phyloP scores from a whole-genome alignment of 352 stramenopile species.

The Phytophthora gonapodyides region DNA sequence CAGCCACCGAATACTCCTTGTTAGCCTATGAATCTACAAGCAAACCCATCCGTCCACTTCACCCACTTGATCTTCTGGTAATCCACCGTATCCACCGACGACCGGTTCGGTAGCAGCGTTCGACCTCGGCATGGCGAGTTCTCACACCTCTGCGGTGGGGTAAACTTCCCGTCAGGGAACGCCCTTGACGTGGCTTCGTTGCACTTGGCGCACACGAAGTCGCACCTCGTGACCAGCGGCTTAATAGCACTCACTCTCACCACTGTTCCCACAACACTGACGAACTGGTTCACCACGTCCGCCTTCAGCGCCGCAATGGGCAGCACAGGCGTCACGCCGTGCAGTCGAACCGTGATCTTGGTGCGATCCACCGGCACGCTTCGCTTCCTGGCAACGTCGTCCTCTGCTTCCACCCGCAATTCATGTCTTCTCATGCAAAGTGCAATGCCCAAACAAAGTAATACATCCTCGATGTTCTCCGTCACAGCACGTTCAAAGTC shows the following conservation, averaged over 20 bases:
- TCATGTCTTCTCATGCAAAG: conserved; percentile 69
- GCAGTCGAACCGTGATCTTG: conserved; percentile 65
- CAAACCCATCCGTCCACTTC: background rate
- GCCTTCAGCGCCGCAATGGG: conserved; percentile 76
- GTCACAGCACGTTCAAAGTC: conserved; percentile 62
- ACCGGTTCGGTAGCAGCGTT: conserved; percentile 81
- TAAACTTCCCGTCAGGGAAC: conserved; percentile 87
- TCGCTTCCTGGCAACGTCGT: conserved; percentile 43
- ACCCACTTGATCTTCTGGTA: conserved; percentile 90
- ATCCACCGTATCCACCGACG: conserved; percentile 89
- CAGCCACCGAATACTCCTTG: background rate
- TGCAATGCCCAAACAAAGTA: conserved; percentile 67
- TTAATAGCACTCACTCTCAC: conserved; percentile 87
- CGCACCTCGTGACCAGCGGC: conserved; percentile 82
- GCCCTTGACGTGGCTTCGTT: conserved; percentile 63
- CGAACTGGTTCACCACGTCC: conserved; percentile 78
- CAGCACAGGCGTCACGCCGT: conserved; percentile 68
- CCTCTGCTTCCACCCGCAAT: conserved; percentile 57
- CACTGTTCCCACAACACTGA: conserved; percentile 72
- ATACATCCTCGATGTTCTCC: conserved; percentile 62
- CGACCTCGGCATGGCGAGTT: conserved; percentile 61
- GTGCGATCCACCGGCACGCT: conserved; percentile 49
- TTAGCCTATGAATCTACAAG: conserved; percentile 14
- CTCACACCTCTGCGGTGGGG: conserved; percentile 64
- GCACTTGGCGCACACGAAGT: conserved; percentile 89